phyloP scores from a whole-genome alignment of 2,329 filamentous ascomycete species.

The Clarireedia sp. region DNA sequence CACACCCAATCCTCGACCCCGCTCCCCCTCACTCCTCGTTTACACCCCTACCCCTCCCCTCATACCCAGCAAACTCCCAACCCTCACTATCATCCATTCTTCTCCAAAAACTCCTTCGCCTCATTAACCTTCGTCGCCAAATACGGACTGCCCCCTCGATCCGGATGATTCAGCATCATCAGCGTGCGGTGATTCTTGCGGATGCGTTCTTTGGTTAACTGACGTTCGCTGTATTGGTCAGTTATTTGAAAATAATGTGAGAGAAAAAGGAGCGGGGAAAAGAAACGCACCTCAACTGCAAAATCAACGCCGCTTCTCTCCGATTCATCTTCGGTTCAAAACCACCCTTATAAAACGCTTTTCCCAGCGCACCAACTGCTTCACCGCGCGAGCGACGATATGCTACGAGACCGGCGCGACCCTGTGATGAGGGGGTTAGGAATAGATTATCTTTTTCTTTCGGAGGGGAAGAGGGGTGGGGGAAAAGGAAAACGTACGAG shows the following conservation, averaged over 20 bases:
- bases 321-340: conserved; percentile 94
- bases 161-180: conserved; percentile 97
- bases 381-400: conserved; percentile 74
- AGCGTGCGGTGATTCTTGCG: conserved; percentile 91
- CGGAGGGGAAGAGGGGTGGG: neutral
- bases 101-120: conserved; percentile 93
- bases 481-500: conserved; percentile 39
- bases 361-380: conserved; percentile 67
- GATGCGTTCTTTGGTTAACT: conserved; percentile 83
- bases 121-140: conserved; percentile 97
- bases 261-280: neutral
- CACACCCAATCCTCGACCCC: neutral
- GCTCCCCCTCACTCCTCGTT: neutral
- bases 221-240: conserved; percentile 59
- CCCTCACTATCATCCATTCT: conserved; percentile 36
- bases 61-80: neutral
- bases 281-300: conserved; percentile 69
- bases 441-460: neutral
- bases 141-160: conserved; percentile 93
- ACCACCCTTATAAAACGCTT: conserved; percentile 96
- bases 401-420: conserved; percentile 85
- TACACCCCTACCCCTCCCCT: neutral
- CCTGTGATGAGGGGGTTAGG: conserved; percentile 42
- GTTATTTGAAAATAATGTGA: neutral
- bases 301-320: conserved; percentile 81